Evolutionary conservation across 495 filamentous ascomycete species (phyloP), one percentile per base, ranked within the genome.

Genomic region (Coniosporium apollinis): DNA sequence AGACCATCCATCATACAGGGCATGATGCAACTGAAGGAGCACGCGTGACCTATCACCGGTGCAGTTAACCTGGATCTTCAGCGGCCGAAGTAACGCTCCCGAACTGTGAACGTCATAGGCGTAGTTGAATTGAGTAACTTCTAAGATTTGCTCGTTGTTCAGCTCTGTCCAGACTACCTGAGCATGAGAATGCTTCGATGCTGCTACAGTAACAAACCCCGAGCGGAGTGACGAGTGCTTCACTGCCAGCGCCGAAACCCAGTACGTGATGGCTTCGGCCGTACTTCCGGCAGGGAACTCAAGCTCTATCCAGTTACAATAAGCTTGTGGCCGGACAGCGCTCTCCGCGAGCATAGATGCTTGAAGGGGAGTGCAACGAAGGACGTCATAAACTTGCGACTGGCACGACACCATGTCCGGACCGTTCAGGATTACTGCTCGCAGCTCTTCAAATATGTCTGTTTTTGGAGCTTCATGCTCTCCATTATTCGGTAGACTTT

Each of bases 1-100:
- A 4, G 78, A 81, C 82, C 82, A 91, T 4, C 80, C 82, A 46
- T 91, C 82, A 44, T 89, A 89, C 0, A 86, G 48, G 0, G 76
- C 70, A 55, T 91, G 82, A 41, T 87, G 77, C 19, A 91, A 65
- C 24, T 65, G 64, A 6, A 59, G 29, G 7, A 56, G 28, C 6
- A 77, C 26, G 1, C 64, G 51, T 2, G 67, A 36, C 3, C 39
- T 39, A 1, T 47, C 37, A 3, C 36, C 25, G 16, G 30, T 42
- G 8, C 43, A 35, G 4, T 51, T 43, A 1, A 83, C 48, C 30
- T 73, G 64, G 7, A 78, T 53, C 2, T 51, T 59, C 24, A 82
- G 56, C 1, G 79, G 78, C 17, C 57, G 58, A 6, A 76, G 58
- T 13, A 78, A 51, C 15, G 64, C 66, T 13, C 35, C 57, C 16